Percentiles rank a stretch among this genome's conserved stretches.
phyloP scores from a whole-genome alignment of 257 asterid species.

The Fraxinus anomala region DNA sequence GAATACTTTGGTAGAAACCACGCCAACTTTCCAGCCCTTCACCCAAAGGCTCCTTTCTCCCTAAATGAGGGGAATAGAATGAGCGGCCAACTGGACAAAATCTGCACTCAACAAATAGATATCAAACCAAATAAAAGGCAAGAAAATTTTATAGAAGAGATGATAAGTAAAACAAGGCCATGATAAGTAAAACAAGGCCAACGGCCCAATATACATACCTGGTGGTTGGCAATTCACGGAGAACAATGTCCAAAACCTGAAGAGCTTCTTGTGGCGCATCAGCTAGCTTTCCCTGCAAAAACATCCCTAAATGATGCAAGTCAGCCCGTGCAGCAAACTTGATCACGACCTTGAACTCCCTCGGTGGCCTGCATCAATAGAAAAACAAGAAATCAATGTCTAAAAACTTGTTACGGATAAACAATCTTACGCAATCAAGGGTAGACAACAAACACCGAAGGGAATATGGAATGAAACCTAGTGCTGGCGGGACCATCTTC shows the following conservation, averaged over 20 bases:
- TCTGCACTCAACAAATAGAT: constrained; percentile 37
- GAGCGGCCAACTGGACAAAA: constrained; percentile 81
- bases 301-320: constrained; percentile 90
- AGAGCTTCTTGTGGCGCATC: constrained; percentile 98
- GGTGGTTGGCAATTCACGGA: constrained; percentile 85
- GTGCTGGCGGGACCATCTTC: constrained; percentile 69
- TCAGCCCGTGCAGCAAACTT: constrained; percentile 94
- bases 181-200: background rate
- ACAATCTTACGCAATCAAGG: background rate
- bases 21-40: constrained; percentile 99
- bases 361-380: constrained; percentile 60
- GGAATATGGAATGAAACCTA: constrained; percentile 43
- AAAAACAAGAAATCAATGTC: background rate
- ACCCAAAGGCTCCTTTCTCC: constrained; percentile 80
- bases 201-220: constrained; percentile 38
- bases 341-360: constrained; percentile 79
- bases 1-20: constrained; percentile 94
- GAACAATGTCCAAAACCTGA: constrained; percentile 92
- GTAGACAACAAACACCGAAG: background rate
- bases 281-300: constrained; percentile 80
- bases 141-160: background rate
- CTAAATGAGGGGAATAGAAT: constrained; percentile 79
- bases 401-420: background rate
- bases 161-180: background rate
- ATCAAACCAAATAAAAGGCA: background rate